These are phyloP conservation scores for Penicillium pancosmium DNA, from an alignment of 495 filamentous ascomycete species.

Conservation along the genomic window DNA sequence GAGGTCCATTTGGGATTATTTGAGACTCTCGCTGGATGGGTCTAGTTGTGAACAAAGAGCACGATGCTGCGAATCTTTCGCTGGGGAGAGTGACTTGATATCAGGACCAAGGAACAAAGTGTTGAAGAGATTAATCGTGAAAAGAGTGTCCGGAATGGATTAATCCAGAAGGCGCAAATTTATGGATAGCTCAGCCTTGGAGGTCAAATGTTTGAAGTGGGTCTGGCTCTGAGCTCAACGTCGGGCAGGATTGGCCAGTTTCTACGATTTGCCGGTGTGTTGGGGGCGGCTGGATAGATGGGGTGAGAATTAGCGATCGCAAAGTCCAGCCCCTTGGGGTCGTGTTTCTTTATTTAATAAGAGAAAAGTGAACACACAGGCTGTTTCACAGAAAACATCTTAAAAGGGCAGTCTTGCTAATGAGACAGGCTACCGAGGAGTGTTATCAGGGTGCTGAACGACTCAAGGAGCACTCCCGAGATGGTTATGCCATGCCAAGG, in stretches of 20 bases:
- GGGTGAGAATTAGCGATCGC: not conserved
- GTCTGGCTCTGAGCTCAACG: not conserved
- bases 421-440: no score
- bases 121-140: not conserved
- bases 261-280: not conserved
- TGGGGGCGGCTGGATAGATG: not conserved
- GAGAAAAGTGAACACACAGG: no score
- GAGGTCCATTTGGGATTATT: constrained; percentile 11
- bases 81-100: no score
- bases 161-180: not conserved
- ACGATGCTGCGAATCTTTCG: no score
- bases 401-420: no score
- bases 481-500: no score
- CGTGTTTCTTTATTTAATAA: not conserved
- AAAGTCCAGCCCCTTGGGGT: not conserved
- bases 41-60: not conserved
- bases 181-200: not conserved
- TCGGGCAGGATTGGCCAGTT: not conserved
- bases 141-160: not conserved
- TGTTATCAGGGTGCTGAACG: no score
- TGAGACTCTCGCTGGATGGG: not conserved
- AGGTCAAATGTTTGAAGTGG: not conserved
- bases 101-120: not conserved
- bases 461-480: no score
- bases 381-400: no score